Evolutionary conservation across 305 asterid genomes (phyloP).

Genomic region (Solanum chacoense): DNA sequence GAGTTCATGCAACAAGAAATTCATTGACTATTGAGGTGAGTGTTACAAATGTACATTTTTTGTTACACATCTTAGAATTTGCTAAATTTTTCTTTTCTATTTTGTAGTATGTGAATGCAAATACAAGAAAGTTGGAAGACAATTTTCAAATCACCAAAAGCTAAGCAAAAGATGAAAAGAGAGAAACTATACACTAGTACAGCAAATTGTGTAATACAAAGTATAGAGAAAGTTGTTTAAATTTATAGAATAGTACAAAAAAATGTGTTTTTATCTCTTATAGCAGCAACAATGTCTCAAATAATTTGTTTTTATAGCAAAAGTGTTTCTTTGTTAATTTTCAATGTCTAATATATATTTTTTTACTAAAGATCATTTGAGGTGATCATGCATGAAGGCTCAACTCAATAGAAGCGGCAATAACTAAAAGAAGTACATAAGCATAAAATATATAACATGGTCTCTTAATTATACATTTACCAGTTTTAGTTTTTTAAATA

Average conservation of each 20-base stretch:
- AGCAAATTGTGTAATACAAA: not conserved
- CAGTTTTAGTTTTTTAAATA: too few species aligned
- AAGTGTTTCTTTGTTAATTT: not conserved
- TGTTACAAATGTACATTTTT: not conserved
- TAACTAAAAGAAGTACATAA: too few species aligned
- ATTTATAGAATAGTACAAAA: not conserved
- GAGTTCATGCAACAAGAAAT: slow-evolving; percentile 39
- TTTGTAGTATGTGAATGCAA: slow-evolving; percentile 60
- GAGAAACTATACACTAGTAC: not conserved
- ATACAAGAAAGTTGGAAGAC: slow-evolving; percentile 38
- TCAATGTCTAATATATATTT: not conserved
- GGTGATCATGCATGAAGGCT: not conserved
- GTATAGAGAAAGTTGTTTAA: not conserved
- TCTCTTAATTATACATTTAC: too few species aligned
- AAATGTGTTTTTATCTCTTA: not conserved
- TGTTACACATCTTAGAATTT: not conserved
- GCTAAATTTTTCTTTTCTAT: not conserved
- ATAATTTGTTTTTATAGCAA: not conserved
- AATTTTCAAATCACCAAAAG: slow-evolving; percentile 40
- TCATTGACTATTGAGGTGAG: slow-evolving; percentile 52
- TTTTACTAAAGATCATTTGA: not conserved
- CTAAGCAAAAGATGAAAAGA: not conserved
- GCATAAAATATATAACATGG: too few species aligned
- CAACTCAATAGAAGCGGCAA: too few species aligned
- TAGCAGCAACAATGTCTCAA: not conserved